Percentiles rank a stretch among this genome's conserved stretches.
These are phyloP conservation scores for Alternaria sp. DNA, from an alignment of 2,329 filamentous ascomycete species.

Conservation along the genomic window DNA sequence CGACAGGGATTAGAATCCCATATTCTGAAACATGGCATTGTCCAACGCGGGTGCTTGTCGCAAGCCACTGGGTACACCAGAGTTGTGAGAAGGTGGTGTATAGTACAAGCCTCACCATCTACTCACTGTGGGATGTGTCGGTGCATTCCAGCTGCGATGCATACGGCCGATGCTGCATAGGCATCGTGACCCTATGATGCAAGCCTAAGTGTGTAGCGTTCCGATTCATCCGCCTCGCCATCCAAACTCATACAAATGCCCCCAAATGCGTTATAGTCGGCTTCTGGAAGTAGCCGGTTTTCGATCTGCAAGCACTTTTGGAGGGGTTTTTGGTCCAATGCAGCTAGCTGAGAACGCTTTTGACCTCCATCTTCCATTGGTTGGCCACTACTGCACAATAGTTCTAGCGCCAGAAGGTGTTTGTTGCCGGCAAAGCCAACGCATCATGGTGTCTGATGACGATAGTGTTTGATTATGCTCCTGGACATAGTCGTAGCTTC, in stretches of 20 bases:
- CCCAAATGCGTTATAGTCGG: not conserved
- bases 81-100: not conserved
- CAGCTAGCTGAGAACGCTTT: not conserved
- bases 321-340: not conserved
- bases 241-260: not conserved
- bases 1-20: conserved; percentile 4
- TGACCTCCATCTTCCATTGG: not conserved
- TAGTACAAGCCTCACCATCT: not conserved
- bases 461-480: not conserved
- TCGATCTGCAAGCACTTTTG: not conserved
- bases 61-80: not conserved
- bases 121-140: not conserved
- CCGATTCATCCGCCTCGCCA: conserved; percentile 7
- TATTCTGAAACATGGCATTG: conserved; percentile 1
- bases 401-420: not conserved
- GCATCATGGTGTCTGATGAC: not conserved
- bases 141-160: not conserved
- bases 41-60: not conserved
- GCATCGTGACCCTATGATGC: conserved; percentile 2
- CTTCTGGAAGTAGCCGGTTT: not conserved
- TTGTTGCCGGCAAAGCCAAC: not conserved
- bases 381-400: not conserved
- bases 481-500: too few relatives aligned
- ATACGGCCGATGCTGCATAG: not conserved
- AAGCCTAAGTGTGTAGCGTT: conserved; percentile 5